Conservation (phyloP, 169 alveolate species). For the Plasmodium coatneyi region DNA sequence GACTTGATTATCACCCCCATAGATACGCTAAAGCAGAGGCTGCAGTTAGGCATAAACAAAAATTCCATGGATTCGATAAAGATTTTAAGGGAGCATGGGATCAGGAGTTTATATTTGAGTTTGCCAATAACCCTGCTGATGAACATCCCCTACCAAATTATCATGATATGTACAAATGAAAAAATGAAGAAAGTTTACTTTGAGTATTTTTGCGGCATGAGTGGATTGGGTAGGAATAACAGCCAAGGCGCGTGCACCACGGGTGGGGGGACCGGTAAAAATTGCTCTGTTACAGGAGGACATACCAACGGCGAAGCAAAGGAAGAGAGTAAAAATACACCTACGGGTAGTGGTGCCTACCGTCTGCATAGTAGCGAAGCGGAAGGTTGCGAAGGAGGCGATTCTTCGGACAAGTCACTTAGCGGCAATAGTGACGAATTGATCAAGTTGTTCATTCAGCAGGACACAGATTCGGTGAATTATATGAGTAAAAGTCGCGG, state of each 20-base stretch:
- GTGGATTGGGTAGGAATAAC: not conserved
- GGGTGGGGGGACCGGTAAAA: not conserved
- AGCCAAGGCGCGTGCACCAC: not conserved
- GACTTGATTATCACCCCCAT: slow-evolving; percentile 97
- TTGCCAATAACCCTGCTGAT: slow-evolving; percentile 94
- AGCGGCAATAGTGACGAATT: not conserved
- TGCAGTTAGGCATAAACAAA: slow-evolving; percentile 91
- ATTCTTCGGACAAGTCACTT: not conserved
- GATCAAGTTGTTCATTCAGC: slow-evolving; percentile 12
- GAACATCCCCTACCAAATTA: slow-evolving; percentile 96
- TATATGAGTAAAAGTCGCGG: slow-evolving; percentile 1
- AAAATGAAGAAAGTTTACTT: slow-evolving; percentile 85
- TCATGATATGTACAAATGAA: slow-evolving; percentile 94
- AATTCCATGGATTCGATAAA: slow-evolving; percentile 67
- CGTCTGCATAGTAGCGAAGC: no score
- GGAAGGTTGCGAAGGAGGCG: not conserved
- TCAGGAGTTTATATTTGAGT: slow-evolving; percentile 91
- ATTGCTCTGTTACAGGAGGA: not conserved
- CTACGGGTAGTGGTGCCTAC: not conserved
- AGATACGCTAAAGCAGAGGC: slow-evolving; percentile 95
- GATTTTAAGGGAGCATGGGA: slow-evolving; percentile 91
- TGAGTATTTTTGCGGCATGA: slow-evolving; percentile 14
- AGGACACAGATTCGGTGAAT: slow-evolving; percentile 13
- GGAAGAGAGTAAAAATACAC: not conserved
- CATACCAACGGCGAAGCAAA: not conserved